Base-by-base conservation (phyloP, 352 stramenopile genomes). In the Phytophthora sp. region DNA sequence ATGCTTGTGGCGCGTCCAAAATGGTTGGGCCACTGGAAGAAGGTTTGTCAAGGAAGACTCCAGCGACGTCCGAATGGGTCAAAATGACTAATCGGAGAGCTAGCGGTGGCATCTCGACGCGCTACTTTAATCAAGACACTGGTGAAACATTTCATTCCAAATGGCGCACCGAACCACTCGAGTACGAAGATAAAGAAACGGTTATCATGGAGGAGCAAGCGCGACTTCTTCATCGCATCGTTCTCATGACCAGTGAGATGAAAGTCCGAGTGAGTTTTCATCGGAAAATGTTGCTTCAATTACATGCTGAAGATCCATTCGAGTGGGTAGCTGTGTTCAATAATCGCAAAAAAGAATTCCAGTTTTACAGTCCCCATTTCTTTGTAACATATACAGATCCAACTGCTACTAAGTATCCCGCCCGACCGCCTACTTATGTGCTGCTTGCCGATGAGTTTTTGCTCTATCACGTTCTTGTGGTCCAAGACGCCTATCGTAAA, bases 101-200 rank as follows among this genome's bases (percentile, higher is more conserved):
- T n/a, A 61, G 8, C 24, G 61, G 50, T 9, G 30, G 12, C 21
- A 31, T 50, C 6, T 51, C 21, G 38, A 53, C 27, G 7, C 61
- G 74, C 38, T 93, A 79, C 61, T 81, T 92, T 47, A 91, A 92
- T 33, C 74, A 90, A 51, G 83, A 92, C 42, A 92, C 83, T 0
- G 80, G 78, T 1, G 73, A 85, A 61, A 56, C 69, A 45, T 67
- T 21, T 20, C 8, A 41, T 13, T 61, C 39, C 24, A 63, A 61
- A 8, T 58, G 57, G 31, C 20, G 62, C n/a, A 30, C 46, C 3
- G 66, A 81, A 35, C 84, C 85, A 0, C 66, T 94, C 9, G 85
- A 90, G 51, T 92, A 84, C 38, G 85, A 94, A 73, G 52, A 73
- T 23, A 69, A 65, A 42, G 50, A 67, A 39, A 8, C 63, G 2